Percentiles rank a stretch among this genome's conserved stretches.
Conservation (phyloP, 2,329 filamentous ascomycete genomes). For the Alternaria incomplexa region DNA sequence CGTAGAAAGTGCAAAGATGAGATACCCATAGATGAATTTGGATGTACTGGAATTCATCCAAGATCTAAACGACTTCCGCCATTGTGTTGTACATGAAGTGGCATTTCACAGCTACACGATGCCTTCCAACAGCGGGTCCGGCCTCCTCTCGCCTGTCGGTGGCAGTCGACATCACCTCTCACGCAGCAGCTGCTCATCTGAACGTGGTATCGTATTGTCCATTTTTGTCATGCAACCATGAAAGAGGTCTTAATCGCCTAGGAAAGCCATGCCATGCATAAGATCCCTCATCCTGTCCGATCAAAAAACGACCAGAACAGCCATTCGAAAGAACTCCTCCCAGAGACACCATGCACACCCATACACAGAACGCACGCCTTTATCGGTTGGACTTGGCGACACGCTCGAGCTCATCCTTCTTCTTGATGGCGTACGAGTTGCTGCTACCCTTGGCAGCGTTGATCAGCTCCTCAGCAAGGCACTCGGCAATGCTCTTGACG, state of each 20-base stretch:
- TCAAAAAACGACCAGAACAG: conserved; percentile 35
- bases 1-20: conserved; percentile 5
- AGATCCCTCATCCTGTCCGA: conserved; percentile 42
- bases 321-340: conserved; percentile 45
- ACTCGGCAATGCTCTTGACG: conserved; percentile 99
- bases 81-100: neutral
- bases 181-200: conserved; percentile 10
- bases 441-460: conserved; percentile 99
- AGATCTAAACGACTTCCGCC: neutral
- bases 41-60: neutral
- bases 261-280: conserved; percentile 46
- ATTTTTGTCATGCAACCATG: conserved; percentile 51
- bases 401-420: conserved; percentile 99
- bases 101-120: neutral
- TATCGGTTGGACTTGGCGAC: conserved; percentile 99
- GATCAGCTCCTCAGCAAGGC: conserved; percentile 99
- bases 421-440: conserved; percentile 99
- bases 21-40: conserved; percentile 11
- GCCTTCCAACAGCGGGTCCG: neutral
- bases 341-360: conserved; percentile 40
- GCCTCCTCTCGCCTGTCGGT: neutral
- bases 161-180: conserved; percentile 15
- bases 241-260: conserved; percentile 48
- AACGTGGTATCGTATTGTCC: conserved; percentile 33
- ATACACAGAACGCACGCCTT: conserved; percentile 54